Evolutionary conservation across 1,284 basidiomycete genomes (phyloP).

Genomic region (Malassezia yamatoensis): DNA sequence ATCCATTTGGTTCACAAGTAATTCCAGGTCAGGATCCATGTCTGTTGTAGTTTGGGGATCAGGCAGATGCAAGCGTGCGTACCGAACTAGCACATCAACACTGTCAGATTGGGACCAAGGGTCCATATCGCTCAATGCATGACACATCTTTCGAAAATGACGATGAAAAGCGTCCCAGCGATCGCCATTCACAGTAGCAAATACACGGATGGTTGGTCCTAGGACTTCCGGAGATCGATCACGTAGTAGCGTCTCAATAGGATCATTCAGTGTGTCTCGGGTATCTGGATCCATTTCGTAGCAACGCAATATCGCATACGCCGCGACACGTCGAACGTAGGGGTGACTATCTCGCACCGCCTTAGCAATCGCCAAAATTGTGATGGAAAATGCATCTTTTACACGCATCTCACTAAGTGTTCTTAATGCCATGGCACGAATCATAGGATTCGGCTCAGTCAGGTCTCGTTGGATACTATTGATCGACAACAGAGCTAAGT

Average conservation of each 20-base stretch:
- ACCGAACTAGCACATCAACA: conserved; percentile 67
- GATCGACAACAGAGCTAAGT: conserved; percentile 87
- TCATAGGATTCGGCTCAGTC: conserved; percentile 74
- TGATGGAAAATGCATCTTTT: conserved; percentile 72
- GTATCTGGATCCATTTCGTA: conserved; percentile 59
- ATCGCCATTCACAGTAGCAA: conserved; percentile 47
- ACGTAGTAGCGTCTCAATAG: conserved; percentile 64
- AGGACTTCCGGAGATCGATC: conserved; percentile 79
- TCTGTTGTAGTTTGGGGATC: conserved; percentile 49
- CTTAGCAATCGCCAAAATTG: conserved; percentile 79
- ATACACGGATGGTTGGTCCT: conserved; percentile 74
- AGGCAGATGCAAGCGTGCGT: conserved; percentile 57
- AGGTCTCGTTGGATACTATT: conserved; percentile 98
- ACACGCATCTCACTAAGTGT: conserved; percentile 84
- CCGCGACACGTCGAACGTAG: conserved; percentile 83
- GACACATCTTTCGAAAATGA: conserved; percentile 76
- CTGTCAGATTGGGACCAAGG: conserved; percentile 88
- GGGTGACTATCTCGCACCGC: conserved; percentile 80
- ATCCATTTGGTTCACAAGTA: conserved; percentile 29
- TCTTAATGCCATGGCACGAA: conserved; percentile 80
- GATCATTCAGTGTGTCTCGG: conserved; percentile 62
- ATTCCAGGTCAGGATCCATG: conserved; percentile 33
- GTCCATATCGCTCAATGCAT: conserved; percentile 75
- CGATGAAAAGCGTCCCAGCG: conserved; percentile 66
- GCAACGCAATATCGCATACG: conserved; percentile 70